These are phyloP conservation scores for Rostrohypoxylon terebratum DNA, from an alignment of 495 filamentous ascomycete genomes.

Conservation along the genomic window DNA sequence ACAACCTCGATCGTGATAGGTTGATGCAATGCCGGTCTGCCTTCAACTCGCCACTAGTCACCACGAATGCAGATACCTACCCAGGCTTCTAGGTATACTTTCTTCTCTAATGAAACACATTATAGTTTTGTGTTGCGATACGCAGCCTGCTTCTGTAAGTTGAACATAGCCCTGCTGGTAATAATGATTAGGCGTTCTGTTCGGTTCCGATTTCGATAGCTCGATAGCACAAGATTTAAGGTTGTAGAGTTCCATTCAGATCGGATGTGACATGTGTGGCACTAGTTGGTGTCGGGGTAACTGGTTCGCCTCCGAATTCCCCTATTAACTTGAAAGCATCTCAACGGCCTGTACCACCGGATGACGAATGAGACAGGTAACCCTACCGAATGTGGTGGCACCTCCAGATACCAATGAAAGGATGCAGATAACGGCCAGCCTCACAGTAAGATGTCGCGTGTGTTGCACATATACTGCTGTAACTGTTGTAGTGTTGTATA, in stretches of 20 bases:
- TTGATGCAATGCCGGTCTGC: not conserved
- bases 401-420: slow-evolving; percentile 1
- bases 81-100: too few species aligned
- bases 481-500: not conserved
- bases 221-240: not conserved
- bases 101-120: not conserved
- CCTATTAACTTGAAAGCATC: not conserved
- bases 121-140: not conserved
- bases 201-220: not conserved
- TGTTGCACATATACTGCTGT: not conserved
- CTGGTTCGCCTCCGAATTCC: not conserved
- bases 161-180: not conserved
- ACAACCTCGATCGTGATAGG: slow-evolving; percentile 3
- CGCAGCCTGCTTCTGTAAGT: not conserved
- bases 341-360: slow-evolving; percentile 7
- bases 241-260: not conserved
- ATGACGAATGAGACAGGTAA: slow-evolving; percentile 12
- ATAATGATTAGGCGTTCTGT: not conserved
- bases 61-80: not conserved
- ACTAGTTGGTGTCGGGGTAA: not conserved
- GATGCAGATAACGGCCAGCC: slow-evolving; percentile 21
- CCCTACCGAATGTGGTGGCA: not conserved
- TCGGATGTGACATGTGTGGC: not conserved
- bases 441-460: too few species aligned
- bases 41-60: not conserved